Conservation (phyloP, 2,329 filamentous ascomycete species). For the Ambrosiella cleistominuta region DNA sequence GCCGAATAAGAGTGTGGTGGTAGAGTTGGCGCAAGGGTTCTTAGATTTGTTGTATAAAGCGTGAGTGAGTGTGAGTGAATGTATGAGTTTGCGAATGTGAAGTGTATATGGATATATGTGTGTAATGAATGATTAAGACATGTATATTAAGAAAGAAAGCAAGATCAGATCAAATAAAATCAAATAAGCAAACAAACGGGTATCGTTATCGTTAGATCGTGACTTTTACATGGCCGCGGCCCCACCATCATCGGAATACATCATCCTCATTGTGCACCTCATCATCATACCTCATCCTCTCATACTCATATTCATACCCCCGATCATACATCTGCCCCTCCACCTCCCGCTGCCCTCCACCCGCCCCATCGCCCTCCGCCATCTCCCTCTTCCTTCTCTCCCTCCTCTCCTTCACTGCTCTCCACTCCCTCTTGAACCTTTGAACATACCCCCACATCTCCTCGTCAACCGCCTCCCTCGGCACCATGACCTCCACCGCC, state of each 20-base stretch:
- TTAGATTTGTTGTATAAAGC: constrained; percentile 86
- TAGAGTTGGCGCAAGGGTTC: constrained; percentile 77
- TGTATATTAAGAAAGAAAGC: no score
- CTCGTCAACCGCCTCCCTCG: constrained; percentile 34
- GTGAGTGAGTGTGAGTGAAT: constrained; percentile 22
- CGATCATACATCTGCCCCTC: background rate
- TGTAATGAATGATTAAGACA: background rate
- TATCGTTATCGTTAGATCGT: constrained; percentile 1
- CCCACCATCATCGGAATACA: background rate
- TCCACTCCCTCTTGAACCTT: constrained; percentile 45
- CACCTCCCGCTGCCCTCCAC: background rate
- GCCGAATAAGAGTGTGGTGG: constrained; percentile 89
- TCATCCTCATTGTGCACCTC: background rate
- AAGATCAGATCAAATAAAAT: background rate
- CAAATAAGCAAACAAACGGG: constrained; percentile 1
- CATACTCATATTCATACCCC: background rate
- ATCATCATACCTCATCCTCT: background rate
- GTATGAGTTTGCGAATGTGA: background rate
- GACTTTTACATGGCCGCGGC: background rate
- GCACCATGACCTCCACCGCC: constrained; percentile 41
- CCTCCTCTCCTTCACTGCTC: constrained; percentile 30
- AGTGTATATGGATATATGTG: background rate
- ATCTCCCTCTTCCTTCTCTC: background rate
- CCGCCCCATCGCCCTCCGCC: background rate
- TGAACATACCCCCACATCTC: constrained; percentile 42